Evolutionary conservation across 345 rosid species (phyloP).

Genomic region (Gossypium herbaceum): DNA sequence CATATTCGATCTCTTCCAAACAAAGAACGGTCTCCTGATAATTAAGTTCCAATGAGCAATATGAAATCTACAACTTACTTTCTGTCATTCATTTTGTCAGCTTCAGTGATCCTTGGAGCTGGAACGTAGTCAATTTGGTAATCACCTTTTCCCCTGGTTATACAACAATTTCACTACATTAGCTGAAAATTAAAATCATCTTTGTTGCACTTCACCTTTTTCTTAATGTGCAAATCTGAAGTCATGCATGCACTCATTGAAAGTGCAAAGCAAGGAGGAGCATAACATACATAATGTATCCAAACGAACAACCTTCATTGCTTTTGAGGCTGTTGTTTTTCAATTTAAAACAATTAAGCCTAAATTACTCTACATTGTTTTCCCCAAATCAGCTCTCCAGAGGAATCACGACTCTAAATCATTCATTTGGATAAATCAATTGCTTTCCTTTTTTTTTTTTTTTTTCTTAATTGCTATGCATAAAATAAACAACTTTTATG

Average conservation of each 20-base stretch:
- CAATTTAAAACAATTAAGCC: neutral
- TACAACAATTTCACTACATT: constrained; percentile 20
- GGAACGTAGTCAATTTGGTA: constrained; percentile 89
- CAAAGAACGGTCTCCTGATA: neutral
- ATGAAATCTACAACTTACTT: constrained; percentile 45
- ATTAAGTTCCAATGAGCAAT: neutral
- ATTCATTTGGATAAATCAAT: neutral
- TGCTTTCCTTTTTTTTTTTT: neutral
- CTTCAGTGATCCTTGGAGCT: constrained; percentile 88
- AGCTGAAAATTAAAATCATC: constrained; percentile 3
- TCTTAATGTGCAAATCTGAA: neutral
- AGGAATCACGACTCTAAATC: neutral
- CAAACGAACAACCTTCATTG: neutral
- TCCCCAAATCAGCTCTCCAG: neutral
- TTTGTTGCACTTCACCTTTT: constrained; percentile 1
- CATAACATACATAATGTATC: neutral
- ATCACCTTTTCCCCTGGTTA: constrained; percentile 77
- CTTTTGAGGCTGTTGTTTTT: neutral
- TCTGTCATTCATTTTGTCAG: constrained; percentile 74
- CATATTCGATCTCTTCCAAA: neutral
- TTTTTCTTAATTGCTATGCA: neutral
- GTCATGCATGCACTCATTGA: neutral
- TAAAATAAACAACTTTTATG: neutral
- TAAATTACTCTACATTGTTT: neutral
- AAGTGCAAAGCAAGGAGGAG: neutral